Conservation (phyloP, 208 protist genomes). For the Plasmodiophora brassicae region DNA sequence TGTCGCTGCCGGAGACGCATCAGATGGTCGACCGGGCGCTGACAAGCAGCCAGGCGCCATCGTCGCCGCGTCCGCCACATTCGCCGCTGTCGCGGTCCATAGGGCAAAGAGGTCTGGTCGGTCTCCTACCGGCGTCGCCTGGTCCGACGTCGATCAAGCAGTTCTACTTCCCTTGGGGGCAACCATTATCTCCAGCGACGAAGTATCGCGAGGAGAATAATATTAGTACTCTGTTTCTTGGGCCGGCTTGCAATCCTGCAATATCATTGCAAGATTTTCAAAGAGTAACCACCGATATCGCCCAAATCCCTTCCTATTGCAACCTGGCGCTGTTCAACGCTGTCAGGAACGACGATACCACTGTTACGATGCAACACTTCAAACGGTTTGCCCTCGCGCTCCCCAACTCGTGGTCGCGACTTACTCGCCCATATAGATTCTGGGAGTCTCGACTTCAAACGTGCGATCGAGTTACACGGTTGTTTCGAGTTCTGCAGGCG, state of each 20-base stretch:
- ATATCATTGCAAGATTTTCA: neutral
- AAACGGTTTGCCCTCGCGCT: neutral
- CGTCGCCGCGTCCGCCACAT: neutral
- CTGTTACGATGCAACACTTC: neutral
- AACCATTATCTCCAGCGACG: neutral
- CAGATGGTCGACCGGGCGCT: too few species aligned
- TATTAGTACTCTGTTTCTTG: constrained; percentile 7
- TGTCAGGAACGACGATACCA: neutral
- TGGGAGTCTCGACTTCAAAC: constrained; percentile 13
- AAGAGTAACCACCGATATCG: neutral
- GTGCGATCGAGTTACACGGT: neutral
- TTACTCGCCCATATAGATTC: neutral
- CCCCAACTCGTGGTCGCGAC: neutral
- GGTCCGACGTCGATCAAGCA: neutral
- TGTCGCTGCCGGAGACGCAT: too few species aligned
- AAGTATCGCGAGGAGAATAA: neutral
- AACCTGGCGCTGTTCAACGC: neutral
- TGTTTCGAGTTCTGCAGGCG: too few species aligned
- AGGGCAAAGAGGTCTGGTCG: too few species aligned
- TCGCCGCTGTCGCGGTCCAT: neutral
- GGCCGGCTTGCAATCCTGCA: neutral
- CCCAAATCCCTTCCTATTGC: neutral
- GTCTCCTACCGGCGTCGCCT: neutral
- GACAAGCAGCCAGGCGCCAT: too few species aligned
- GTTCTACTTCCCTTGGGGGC: constrained; percentile 9